Conservation (phyloP, 768 basidiomycete genomes). For the Serendipita sp. region DNA sequence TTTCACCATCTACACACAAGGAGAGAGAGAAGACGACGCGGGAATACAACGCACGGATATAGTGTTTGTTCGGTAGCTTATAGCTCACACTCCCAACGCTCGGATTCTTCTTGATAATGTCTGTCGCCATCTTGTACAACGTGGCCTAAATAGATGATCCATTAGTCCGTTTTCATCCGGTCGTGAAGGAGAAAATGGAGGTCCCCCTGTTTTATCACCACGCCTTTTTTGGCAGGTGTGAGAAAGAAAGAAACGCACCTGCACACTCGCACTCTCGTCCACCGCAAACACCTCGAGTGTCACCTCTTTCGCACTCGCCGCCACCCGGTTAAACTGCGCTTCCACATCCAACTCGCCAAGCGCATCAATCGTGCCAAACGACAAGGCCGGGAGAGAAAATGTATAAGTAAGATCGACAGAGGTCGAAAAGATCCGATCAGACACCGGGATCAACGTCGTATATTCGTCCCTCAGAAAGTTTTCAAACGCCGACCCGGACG, state of each 20-base stretch:
- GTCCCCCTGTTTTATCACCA: too few relatives aligned
- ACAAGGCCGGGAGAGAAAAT: conserved; percentile 32
- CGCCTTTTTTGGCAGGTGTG: too few relatives aligned
- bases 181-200: too few relatives aligned
- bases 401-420: conserved; percentile 63
- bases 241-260: too few relatives aligned
- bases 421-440: conserved; percentile 85
- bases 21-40: too few relatives aligned
- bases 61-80: conserved; percentile 84
- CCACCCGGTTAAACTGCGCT: too few relatives aligned
- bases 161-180: too few relatives aligned
- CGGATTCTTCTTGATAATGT: conserved; percentile 49
- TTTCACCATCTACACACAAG: conserved; percentile 12
- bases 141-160: too few relatives aligned
- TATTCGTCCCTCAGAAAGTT: conserved; percentile 72
- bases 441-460: conserved; percentile 71
- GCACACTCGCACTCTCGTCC: conserved; percentile 85
- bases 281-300: conserved; percentile 72
- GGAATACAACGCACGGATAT: conserved; percentile 49
- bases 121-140: conserved; percentile 73
- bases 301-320: conserved; percentile 32
- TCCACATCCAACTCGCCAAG: too few relatives aligned
- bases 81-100: conserved; percentile 50
- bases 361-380: too few relatives aligned
- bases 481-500: conserved; percentile 72